phyloP scores from a whole-genome alignment of 1,284 basidiomycete genomes.

The Prillingera fragicola region DNA sequence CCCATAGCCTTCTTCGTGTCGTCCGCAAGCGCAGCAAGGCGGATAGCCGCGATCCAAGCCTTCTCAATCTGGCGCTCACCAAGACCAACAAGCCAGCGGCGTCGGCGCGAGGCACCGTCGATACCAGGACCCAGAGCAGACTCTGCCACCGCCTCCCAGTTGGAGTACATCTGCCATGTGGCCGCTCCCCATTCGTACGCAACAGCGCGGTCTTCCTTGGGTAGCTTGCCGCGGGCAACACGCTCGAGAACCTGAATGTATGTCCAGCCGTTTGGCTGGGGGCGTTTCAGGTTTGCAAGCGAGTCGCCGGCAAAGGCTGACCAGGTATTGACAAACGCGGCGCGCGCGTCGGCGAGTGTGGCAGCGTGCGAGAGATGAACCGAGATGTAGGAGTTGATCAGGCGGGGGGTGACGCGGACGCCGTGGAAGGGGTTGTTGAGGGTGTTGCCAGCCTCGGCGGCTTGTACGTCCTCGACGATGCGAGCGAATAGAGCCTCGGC shows the following conservation, averaged over 20 bases:
- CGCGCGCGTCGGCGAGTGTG: constrained; percentile 52
- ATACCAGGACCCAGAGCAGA: neutral
- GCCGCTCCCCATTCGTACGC: constrained; percentile 25
- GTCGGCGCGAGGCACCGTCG: constrained; percentile 2
- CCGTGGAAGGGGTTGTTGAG: constrained; percentile 53
- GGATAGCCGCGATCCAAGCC: constrained; percentile 37
- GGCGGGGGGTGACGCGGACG: constrained; percentile 58
- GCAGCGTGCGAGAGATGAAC: constrained; percentile 55
- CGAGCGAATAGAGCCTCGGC: constrained; percentile 63
- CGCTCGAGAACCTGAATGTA: constrained; percentile 65
- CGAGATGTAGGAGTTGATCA: constrained; percentile 77
- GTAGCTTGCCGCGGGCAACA: constrained; percentile 49
- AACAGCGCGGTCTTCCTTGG: constrained; percentile 13
- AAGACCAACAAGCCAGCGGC: constrained; percentile 29
- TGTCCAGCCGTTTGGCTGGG: constrained; percentile 55
- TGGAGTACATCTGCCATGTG: constrained; percentile 34
- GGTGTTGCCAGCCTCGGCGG: constrained; percentile 8
- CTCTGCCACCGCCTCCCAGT: constrained; percentile 6
- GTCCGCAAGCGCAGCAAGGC: constrained; percentile 28
- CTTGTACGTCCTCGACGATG: constrained; percentile 55
- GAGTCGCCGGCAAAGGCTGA: constrained; percentile 19
- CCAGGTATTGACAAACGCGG: constrained; percentile 32
- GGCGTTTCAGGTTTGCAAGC: neutral
- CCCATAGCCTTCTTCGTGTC: constrained; percentile 10
- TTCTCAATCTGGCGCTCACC: constrained; percentile 39